Evolutionary conservation across 176 grass and related monocot genomes (phyloP).

Genomic region (Echinochloa phyllopogon): DNA sequence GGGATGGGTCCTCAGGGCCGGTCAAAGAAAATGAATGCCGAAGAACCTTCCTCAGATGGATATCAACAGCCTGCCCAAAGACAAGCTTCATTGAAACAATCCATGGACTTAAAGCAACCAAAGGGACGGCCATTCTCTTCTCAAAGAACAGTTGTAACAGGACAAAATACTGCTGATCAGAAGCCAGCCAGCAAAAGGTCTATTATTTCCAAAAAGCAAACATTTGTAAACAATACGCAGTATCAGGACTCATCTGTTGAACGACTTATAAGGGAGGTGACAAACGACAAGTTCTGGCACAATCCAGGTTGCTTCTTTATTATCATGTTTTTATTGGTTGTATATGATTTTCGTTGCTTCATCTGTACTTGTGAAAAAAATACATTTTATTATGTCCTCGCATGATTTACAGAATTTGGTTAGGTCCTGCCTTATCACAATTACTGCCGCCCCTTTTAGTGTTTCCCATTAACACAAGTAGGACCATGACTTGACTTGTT

Average conservation of each 20-base stretch:
- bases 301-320: conserved; percentile 77
- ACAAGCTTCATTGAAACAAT: conserved; percentile 66
- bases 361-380: conserved; percentile 13
- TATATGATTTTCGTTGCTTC: conserved; percentile 10
- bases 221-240: conserved; percentile 54
- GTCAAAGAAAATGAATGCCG: conserved; percentile 61
- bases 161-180: conserved; percentile 64
- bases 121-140: conserved; percentile 57
- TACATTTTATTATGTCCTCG: background rate
- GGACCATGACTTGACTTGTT: background rate
- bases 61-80: conserved; percentile 48
- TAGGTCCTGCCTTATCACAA: background rate
- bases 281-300: conserved; percentile 97
- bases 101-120: conserved; percentile 69
- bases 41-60: conserved; percentile 55
- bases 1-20: conserved; percentile 48
- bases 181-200: conserved; percentile 75
- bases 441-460: conserved; percentile 14
- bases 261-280: conserved; percentile 94
- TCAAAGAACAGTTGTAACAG: conserved; percentile 51
- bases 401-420: background rate
- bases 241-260: conserved; percentile 96
- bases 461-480: conserved; percentile 7
- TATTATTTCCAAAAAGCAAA: conserved; percentile 83
- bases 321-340: conserved; percentile 7